These are phyloP conservation scores for Bruguiera hainesii DNA, from an alignment of 441 rosid genomes.

Conservation along the genomic window DNA sequence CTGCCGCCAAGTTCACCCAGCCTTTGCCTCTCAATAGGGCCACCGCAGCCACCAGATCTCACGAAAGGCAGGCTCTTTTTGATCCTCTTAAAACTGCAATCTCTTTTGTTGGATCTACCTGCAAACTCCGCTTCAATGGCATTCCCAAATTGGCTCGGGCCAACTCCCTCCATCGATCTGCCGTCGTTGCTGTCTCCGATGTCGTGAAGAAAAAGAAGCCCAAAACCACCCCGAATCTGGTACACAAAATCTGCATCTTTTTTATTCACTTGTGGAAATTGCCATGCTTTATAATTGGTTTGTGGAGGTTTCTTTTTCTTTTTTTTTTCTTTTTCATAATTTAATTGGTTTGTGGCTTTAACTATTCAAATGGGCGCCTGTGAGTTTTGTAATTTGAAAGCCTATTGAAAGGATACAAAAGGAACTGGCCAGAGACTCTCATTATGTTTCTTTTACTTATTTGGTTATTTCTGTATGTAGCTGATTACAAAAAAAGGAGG, in stretches of 20 bases:
- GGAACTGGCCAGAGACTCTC: background rate
- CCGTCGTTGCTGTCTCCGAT: slow-evolving; percentile 53
- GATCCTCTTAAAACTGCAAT: slow-evolving; percentile 41
- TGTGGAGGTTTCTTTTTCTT: too few relatives aligned
- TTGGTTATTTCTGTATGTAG: slow-evolving; percentile 33
- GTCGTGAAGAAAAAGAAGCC: slow-evolving; percentile 56
- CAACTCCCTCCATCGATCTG: slow-evolving; percentile 38
- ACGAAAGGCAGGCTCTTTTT: slow-evolving; percentile 27
- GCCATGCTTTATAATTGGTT: background rate
- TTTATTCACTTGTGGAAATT: background rate
- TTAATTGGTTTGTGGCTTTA: background rate
- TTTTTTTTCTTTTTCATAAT: too few relatives aligned
- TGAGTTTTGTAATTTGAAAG: too few relatives aligned
- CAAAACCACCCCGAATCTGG: slow-evolving; percentile 49
- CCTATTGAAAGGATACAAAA: background rate
- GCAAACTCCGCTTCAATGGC: slow-evolving; percentile 32
- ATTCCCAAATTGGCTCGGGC: slow-evolving; percentile 17
- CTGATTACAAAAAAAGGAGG: slow-evolving; percentile 90
- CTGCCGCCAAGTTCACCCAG: slow-evolving; percentile 42
- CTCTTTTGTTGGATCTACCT: slow-evolving; percentile 55
- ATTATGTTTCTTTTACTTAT: slow-evolving; percentile 5
- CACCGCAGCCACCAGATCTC: slow-evolving; percentile 31
- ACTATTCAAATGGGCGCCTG: too few relatives aligned
- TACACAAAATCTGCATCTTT: slow-evolving; percentile 11
- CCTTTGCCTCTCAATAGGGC: slow-evolving; percentile 35